These are phyloP conservation scores for Nakazawaea holstii DNA, from an alignment of 805 yeast genomes.

Conservation along the genomic window DNA sequence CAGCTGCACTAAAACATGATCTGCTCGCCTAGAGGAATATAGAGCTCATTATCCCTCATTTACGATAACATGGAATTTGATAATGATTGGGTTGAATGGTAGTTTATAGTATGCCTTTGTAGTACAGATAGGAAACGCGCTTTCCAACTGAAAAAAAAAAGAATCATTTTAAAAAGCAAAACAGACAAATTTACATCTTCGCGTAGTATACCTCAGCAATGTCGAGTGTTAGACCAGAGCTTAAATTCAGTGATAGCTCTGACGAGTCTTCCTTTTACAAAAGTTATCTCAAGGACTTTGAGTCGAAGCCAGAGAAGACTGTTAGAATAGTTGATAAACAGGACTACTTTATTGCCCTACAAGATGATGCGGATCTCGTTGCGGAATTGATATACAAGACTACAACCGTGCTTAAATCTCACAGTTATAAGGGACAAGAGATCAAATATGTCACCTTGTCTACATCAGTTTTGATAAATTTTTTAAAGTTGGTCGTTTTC, in stretches of 20 bases:
- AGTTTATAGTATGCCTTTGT: too few species aligned
- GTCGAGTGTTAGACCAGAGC: conserved; percentile 43
- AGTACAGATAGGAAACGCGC: too few species aligned
- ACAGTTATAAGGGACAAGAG: conserved; percentile 28
- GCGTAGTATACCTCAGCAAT: conserved; percentile 7
- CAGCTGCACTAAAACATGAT: too few species aligned
- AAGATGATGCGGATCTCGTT: conserved; percentile 71
- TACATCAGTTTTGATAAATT: conserved; percentile 59
- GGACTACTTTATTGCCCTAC: conserved; percentile 73
- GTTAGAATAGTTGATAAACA: conserved; percentile 76
- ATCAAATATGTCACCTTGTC: conserved; percentile 72
- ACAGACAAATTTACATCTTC: neutral
- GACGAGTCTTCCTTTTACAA: conserved; percentile 42
- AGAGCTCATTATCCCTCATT: too few species aligned
- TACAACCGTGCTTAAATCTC: conserved; percentile 63
- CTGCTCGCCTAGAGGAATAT: too few species aligned
- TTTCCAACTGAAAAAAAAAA: neutral
- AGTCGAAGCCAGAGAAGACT: conserved; percentile 39
- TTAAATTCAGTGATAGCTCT: conserved; percentile 49
- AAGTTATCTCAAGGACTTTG: conserved; percentile 42
- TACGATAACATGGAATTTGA: too few species aligned
- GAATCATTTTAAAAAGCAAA: neutral
- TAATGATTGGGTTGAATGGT: too few species aligned
- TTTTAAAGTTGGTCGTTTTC: conserved; percentile 62
- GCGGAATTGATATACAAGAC: conserved; percentile 86